Conservation (phyloP, 2,329 filamentous ascomycete genomes). For the Arthrobotrys pseudoclavata region DNA sequence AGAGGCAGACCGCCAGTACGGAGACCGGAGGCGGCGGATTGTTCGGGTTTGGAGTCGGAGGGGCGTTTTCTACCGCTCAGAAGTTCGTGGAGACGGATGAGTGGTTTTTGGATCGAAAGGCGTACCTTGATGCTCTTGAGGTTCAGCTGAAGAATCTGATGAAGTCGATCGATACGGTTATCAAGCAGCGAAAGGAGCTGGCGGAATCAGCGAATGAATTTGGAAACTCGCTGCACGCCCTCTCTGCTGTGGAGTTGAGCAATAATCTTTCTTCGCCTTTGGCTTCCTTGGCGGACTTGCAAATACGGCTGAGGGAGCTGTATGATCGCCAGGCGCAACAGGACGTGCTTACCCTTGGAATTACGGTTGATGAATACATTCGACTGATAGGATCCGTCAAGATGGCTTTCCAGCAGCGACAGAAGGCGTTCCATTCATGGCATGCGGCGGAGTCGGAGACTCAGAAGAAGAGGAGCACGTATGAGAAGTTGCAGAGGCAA, state of each 20-base stretch:
- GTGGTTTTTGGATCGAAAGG: slow-evolving; percentile 98
- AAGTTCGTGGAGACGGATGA: slow-evolving; percentile 99
- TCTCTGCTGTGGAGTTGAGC: slow-evolving; percentile 92
- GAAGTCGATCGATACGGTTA: slow-evolving; percentile 94
- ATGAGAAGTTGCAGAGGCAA: slow-evolving; percentile 95
- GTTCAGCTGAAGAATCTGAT: slow-evolving; percentile 89
- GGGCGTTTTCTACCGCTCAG: slow-evolving; percentile 69
- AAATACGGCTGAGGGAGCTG: slow-evolving; percentile 91
- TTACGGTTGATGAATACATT: slow-evolving; percentile 98
- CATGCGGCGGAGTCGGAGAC: slow-evolving; percentile 90
- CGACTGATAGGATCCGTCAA: slow-evolving; percentile 95
- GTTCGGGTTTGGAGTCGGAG: slow-evolving; percentile 70
- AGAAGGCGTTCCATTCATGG: slow-evolving; percentile 97
- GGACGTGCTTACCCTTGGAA: slow-evolving; percentile 93
- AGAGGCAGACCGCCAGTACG: slow-evolving; percentile 81
- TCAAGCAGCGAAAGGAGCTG: slow-evolving; percentile 90
- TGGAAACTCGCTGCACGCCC: slow-evolving; percentile 88
- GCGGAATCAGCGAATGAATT: slow-evolving; percentile 95
- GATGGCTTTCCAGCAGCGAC: slow-evolving; percentile 88
- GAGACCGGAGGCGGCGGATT: slow-evolving; percentile 89
- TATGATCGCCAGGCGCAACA: slow-evolving; percentile 98
- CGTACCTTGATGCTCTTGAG: slow-evolving; percentile 94
- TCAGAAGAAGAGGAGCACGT: slow-evolving; percentile 83
- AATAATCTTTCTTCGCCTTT: slow-evolving; percentile 88
- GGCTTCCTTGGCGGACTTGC: slow-evolving; percentile 90